Conservation (phyloP, 2,329 filamentous ascomycete genomes). For the Metarhizium robertsii region DNA sequence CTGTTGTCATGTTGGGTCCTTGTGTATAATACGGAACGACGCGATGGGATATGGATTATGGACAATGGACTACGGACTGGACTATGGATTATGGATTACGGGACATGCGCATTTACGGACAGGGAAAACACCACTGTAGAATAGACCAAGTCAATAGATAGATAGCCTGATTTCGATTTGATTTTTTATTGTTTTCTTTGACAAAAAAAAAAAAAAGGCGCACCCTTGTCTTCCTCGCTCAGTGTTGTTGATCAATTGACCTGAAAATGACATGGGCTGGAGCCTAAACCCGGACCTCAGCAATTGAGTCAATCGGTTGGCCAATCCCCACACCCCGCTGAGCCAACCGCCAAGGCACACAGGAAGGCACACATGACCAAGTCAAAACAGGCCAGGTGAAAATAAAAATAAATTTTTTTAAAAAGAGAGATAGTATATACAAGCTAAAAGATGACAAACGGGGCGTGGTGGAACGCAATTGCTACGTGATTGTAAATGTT, state of each 20-base stretch:
- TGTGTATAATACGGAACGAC: conserved; percentile 1
- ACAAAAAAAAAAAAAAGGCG: neutral
- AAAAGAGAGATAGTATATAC: no score
- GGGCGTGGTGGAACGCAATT: no score
- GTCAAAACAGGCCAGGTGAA: neutral
- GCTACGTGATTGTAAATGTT: no score
- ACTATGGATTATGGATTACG: neutral
- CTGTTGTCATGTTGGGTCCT: neutral
- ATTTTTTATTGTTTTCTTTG: neutral
- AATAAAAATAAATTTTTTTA: no score
- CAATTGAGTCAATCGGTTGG: conserved; percentile 1
- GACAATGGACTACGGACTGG: neutral
- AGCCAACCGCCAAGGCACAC: neutral
- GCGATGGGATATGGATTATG: neutral
- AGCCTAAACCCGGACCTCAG: neutral
- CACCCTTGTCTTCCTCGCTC: no score
- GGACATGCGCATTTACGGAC: neutral
- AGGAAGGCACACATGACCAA: neutral
- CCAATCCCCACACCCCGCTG: neutral
- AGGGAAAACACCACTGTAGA: neutral
- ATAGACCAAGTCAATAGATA: conserved; percentile 3
- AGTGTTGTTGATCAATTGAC: no score
- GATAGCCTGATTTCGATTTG: neutral
- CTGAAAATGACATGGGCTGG: no score
- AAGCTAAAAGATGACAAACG: no score